A percentile compares a stretch with the other conserved stretches of the same genome.
These are phyloP conservation scores for Mortierella sp. DNA, from an alignment of 371 early-diverging fungal genomes.

Conservation along the genomic window DNA sequence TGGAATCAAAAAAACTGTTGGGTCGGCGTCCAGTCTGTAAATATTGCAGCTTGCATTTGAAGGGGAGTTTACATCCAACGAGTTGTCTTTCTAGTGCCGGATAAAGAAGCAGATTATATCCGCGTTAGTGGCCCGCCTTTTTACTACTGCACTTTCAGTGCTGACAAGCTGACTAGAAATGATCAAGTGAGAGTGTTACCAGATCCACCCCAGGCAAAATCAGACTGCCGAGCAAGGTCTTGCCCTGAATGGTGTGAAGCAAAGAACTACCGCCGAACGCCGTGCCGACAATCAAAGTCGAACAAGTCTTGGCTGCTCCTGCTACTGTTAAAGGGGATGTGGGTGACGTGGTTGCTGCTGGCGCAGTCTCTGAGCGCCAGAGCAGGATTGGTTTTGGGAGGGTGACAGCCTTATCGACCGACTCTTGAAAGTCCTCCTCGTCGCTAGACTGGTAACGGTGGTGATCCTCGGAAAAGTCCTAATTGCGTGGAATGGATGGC, in stretches of 20 bases:
- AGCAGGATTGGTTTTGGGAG: conserved; percentile 44
- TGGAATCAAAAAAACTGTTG: conserved; percentile 34
- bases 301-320: conserved; percentile 20
- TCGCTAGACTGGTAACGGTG: conserved; percentile 59
- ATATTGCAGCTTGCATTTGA: conserved; percentile 51
- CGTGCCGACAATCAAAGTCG: conserved; percentile 48
- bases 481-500: not conserved
- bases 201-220: conserved; percentile 45
- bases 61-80: conserved; percentile 32
- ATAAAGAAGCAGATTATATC: not conserved
- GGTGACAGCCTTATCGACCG: conserved; percentile 37
- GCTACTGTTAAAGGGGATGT: not conserved
- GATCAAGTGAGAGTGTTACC: conserved; percentile 14
- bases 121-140: not conserved
- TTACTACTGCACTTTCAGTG: not conserved
- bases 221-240: conserved; percentile 46
- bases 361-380: conserved; percentile 23
- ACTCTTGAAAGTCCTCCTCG: conserved; percentile 55
- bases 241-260: conserved; percentile 36
- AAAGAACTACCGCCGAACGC: conserved; percentile 46
- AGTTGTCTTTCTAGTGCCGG: conserved; percentile 40
- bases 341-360: not conserved
- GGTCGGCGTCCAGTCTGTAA: conserved; percentile 39
- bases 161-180: not conserved
- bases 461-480: conserved; percentile 47